A percentile compares a stretch with the other conserved stretches of the same genome.
phyloP scores from a whole-genome alignment of 2,329 filamentous ascomycete genomes.

The Talaromyces atroroseus region DNA sequence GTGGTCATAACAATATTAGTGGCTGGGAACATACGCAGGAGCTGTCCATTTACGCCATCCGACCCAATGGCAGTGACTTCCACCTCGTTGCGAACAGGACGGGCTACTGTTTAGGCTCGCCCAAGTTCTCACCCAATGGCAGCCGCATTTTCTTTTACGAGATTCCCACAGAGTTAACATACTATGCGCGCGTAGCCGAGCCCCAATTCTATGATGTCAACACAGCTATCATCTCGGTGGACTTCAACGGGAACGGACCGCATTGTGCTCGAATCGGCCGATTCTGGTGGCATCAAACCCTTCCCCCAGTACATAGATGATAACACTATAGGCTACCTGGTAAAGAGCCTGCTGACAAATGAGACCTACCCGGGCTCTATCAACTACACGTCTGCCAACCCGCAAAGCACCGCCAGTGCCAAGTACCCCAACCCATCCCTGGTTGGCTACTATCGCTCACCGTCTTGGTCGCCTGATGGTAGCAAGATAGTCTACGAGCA shows the following conservation, averaged over 20 bases:
- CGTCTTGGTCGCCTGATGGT: conserved; percentile 12
- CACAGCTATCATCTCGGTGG: background rate
- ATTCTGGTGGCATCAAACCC: conserved; percentile 1
- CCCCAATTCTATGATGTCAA: background rate
- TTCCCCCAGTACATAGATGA: conserved; percentile 8
- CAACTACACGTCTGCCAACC: background rate
- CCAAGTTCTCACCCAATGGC: background rate
- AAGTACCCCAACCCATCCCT: background rate
- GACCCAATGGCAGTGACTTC: background rate
- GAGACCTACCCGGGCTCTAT: background rate
- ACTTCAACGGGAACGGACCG: background rate
- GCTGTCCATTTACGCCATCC: conserved; percentile 1
- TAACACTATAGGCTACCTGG: conserved; percentile 11
- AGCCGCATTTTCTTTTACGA: background rate
- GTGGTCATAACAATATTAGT: background rate
- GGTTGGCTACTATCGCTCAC: conserved; percentile 4
- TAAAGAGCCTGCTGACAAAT: conserved; percentile 10
- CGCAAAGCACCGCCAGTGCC: background rate
- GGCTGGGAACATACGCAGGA: conserved; percentile 4
- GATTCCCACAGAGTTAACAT: background rate
- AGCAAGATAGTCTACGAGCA: conserved; percentile 14
- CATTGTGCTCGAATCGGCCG: background rate
- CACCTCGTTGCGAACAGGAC: background rate
- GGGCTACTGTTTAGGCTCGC: background rate
- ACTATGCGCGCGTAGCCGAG: background rate